Conservation (phyloP, 116 monocot species). For the Posidonia oceanica region DNA sequence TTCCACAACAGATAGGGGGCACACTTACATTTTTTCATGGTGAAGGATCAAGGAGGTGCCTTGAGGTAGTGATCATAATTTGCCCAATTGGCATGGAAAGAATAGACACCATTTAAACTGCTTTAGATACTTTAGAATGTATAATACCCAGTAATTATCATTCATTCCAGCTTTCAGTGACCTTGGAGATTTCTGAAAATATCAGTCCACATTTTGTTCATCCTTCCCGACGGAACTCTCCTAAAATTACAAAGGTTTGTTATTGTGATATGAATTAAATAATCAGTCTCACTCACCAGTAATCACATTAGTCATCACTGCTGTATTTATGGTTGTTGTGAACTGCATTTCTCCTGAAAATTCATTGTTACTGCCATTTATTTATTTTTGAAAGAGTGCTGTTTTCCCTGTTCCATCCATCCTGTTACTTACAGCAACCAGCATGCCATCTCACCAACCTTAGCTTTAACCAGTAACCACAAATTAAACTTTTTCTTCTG, state of each 20-base stretch:
- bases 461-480: too few species aligned
- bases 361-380: too few species aligned
- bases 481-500: too few species aligned
- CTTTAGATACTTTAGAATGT: neutral
- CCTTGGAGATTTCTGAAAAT: slow-evolving; percentile 81
- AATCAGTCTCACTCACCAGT: neutral
- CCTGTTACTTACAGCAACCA: too few species aligned
- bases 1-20: slow-evolving; percentile 74
- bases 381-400: too few species aligned
- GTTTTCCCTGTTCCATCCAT: too few species aligned
- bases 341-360: too few species aligned
- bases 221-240: slow-evolving; percentile 72
- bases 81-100: neutral
- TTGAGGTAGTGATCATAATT: slow-evolving; percentile 52
- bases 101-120: neutral
- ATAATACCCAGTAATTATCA: neutral
- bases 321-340: too few species aligned
- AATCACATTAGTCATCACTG: too few species aligned
- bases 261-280: neutral
- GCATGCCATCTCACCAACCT: too few species aligned
- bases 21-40: slow-evolving; percentile 85
- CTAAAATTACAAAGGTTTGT: slow-evolving; percentile 71
- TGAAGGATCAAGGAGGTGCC: slow-evolving; percentile 69
- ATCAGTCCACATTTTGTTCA: slow-evolving; percentile 62
- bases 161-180: slow-evolving; percentile 58